phyloP scores from a whole-genome alignment of 345 rosid genomes.

The Clarkia xantiana region DNA sequence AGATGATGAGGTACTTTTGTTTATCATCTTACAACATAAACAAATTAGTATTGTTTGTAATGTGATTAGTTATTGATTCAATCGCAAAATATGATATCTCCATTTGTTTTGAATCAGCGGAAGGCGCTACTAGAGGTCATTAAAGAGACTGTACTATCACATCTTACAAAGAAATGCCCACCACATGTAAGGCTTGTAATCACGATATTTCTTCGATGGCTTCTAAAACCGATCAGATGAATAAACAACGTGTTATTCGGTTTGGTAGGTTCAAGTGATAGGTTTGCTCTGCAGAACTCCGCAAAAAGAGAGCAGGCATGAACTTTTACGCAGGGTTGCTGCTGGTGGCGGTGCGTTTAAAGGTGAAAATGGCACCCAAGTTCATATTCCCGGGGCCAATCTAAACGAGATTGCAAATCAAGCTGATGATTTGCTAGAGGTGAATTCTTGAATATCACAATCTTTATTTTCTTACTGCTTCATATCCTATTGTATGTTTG shows the following conservation, averaged over 20 bases:
- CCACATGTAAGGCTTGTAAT: conserved; percentile 53
- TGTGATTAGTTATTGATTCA: no score
- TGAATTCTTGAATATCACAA: conserved; percentile 11
- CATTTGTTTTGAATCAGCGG: conserved; percentile 34
- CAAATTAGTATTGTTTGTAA: no score
- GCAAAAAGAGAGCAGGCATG: conserved; percentile 70
- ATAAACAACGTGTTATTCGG: not conserved
- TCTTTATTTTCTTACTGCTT: not conserved
- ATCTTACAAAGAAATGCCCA: conserved; percentile 73
- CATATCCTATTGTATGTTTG: no score
- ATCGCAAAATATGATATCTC: no score
- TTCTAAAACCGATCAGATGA: not conserved
- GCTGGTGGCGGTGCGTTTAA: conserved; percentile 89
- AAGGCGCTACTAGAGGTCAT: conserved; percentile 63
- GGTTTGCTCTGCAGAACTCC: conserved; percentile 94
- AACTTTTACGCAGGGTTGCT: conserved; percentile 81
- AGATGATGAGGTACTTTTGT: conserved; percentile 53
- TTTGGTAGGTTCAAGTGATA: conserved; percentile 66
- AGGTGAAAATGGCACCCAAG: conserved; percentile 51
- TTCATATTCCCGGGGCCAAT: conserved; percentile 86
- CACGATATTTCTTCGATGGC: not conserved
- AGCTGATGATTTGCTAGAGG: conserved; percentile 91
- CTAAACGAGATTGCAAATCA: conserved; percentile 82
- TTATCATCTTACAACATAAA: not conserved
- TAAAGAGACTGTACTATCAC: conserved; percentile 83